phyloP scores from a whole-genome alignment of 192 early-diverging fungal genomes.

The Chytriomyces sp. region DNA sequence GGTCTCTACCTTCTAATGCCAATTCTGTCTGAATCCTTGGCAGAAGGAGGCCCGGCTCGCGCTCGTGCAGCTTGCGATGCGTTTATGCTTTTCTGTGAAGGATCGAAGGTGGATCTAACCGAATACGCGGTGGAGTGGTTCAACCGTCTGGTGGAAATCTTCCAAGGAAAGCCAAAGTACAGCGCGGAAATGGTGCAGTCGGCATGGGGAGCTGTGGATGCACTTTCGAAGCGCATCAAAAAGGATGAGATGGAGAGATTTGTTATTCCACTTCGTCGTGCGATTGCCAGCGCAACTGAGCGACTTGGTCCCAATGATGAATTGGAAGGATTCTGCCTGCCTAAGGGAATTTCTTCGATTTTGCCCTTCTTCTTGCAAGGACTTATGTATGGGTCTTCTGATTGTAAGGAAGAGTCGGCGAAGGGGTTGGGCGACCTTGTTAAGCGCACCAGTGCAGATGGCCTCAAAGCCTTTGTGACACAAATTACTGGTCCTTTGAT shows the following conservation, averaged over 20 bases:
- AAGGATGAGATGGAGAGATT: conserved; percentile 89
- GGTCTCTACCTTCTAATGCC: conserved; percentile 79
- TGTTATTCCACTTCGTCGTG: conserved; percentile 67
- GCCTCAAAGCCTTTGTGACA: conserved; percentile 87
- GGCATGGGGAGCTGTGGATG: conserved; percentile 80
- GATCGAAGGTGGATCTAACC: conserved; percentile 58
- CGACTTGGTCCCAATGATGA: conserved; percentile 40
- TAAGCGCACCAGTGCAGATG: conserved; percentile 67
- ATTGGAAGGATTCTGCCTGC: conserved; percentile 84
- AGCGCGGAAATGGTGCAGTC: conserved; percentile 61
- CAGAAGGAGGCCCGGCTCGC: conserved; percentile 8
- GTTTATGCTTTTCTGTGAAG: conserved; percentile 66
- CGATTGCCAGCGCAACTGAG: conserved; percentile 63
- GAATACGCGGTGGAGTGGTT: conserved; percentile 82
- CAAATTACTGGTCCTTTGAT: conserved; percentile 97
- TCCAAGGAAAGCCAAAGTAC: conserved; percentile 54
- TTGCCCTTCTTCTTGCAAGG: conserved; percentile 93
- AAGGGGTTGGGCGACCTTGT: conserved; percentile 82
- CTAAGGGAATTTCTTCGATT: conserved; percentile 90
- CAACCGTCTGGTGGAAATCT: conserved; percentile 68
- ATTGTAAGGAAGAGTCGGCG: conserved; percentile 84
- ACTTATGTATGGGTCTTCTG: conserved; percentile 81
- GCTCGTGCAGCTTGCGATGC: conserved; percentile 62
- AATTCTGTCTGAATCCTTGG: conserved; percentile 71
- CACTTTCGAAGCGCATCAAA: conserved; percentile 75